These are phyloP conservation scores for Platanthera zijinensis DNA, from an alignment of 106 monocot genomes.

Conservation along the genomic window DNA sequence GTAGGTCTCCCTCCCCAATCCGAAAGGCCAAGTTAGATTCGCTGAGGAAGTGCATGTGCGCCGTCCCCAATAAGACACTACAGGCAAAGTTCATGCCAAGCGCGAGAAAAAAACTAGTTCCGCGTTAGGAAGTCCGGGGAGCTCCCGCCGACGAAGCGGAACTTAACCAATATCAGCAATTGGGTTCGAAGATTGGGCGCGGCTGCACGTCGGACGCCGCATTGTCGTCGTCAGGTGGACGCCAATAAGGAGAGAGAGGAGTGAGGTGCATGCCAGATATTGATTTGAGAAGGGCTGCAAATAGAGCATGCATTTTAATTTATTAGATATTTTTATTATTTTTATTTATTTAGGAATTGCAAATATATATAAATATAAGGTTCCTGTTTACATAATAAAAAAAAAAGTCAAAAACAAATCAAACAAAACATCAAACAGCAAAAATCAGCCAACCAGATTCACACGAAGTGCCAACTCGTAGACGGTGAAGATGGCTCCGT, in stretches of 20 bases:
- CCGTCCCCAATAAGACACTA: constrained; percentile 70
- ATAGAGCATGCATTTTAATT: too few relatives aligned
- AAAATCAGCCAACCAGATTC: too few relatives aligned
- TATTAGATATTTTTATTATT: too few relatives aligned
- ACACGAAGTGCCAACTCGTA: constrained; percentile 69
- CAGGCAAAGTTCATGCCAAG: constrained; percentile 74
- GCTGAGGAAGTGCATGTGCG: constrained; percentile 69
- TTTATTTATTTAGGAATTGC: too few relatives aligned
- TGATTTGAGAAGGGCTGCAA: too few relatives aligned
- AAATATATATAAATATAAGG: too few relatives aligned
- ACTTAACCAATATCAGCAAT: constrained; percentile 39
- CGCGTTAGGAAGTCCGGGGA: constrained; percentile 66
- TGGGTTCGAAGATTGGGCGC: constrained; percentile 28
- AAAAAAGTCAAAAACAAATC: too few relatives aligned
- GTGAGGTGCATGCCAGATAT: neutral
- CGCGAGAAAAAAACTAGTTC: constrained; percentile 60
- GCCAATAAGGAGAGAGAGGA: constrained; percentile 12
- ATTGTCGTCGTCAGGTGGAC: constrained; percentile 14
- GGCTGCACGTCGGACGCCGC: constrained; percentile 14
- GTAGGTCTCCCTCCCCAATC: neutral
- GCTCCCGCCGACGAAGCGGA: constrained; percentile 50
- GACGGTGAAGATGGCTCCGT: constrained; percentile 86
- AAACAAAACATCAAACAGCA: too few relatives aligned
- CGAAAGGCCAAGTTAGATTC: constrained; percentile 56
- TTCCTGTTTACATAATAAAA: too few relatives aligned